Evolutionary conservation across 768 basidiomycete species (phyloP).

Genomic region (Psilocybe cyanescens): DNA sequence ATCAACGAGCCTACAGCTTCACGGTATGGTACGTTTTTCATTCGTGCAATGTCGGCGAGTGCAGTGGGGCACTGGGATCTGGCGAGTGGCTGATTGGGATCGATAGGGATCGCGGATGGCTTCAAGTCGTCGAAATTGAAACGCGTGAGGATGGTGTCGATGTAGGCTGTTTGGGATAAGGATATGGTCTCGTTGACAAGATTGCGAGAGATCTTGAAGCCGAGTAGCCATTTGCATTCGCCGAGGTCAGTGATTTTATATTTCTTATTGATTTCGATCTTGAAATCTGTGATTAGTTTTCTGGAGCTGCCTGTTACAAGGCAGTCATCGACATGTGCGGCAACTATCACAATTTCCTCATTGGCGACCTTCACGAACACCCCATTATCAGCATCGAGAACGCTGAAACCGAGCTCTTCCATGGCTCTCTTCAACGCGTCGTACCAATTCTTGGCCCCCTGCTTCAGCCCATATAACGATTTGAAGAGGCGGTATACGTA

Average conservation of each 20-base stretch:
- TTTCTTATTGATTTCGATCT: constrained; percentile 22
- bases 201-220: too few species aligned
- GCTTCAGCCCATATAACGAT: constrained; percentile 32
- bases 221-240: too few species aligned
- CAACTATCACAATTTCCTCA: constrained; percentile 20
- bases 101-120: constrained; percentile 18
- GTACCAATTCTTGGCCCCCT: constrained; percentile 29
- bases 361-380: constrained; percentile 25
- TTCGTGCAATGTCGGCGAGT: constrained; percentile 15
- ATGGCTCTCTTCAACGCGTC: constrained; percentile 13
- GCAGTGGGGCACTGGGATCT: constrained; percentile 25
- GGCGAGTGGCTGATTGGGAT: constrained; percentile 10
- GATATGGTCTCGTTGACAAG: too few species aligned
- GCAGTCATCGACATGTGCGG: constrained; percentile 25
- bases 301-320: constrained; percentile 18
- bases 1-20: constrained; percentile 32
- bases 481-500: constrained; percentile 27
- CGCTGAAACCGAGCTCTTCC: constrained; percentile 20
- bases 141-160: constrained; percentile 13
- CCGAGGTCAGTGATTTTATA: too few species aligned
- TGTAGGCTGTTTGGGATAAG: too few species aligned
- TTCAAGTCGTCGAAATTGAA: constrained; percentile 25
- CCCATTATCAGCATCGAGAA: constrained; percentile 26
- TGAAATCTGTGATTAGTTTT: constrained; percentile 24
- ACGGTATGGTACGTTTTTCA: constrained; percentile 26